Evolutionary conservation across 139 green algal genomes (phyloP), one percentile per base, ranked within the genome.

Genomic region (Edaphochlamys debaryana): DNA sequence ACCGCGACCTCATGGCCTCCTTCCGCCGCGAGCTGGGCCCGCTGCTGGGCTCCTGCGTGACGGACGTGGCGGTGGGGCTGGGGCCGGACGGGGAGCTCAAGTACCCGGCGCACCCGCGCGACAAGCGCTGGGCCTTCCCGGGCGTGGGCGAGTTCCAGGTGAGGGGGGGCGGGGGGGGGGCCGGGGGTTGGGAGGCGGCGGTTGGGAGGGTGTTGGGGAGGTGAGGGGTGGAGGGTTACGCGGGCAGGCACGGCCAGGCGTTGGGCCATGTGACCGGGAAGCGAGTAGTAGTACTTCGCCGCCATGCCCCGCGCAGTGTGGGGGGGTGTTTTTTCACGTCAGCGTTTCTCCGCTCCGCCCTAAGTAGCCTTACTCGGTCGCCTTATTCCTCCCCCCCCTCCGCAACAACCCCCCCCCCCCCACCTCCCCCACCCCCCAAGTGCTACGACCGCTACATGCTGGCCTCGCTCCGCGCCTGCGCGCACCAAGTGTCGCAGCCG

Each of bases 1-100:
- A 98, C 88, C 62, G 50, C 17, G 96, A 97, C 79, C 95, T 99
- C 64, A 95, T 98, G 80, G 38, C 58, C 17, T 92, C 93, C 1
- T 99, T 99, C 85, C 74, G 84, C 9, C 81, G 93, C 50, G 86
- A 92, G 64, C 96, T 98, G 66, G 50, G 77, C 37, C 29, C 86
- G 58, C 60, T 94, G 58, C 80, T 92, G 56, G 94, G 94, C 80
- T 77, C 2, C 42, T 68, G 73, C 32, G 87, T 92, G 32, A 73
- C 68, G 27, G 86, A 92, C 67, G 72, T 86, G 41, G 27, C 83
- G 20, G 79, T 93, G 25, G 90, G 91, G 11, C 67, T 94, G 72
- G 91, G 91, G 1, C 91, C 91, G 0, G 73, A 87, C 25, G 87
- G 85, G 40, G 87, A 94, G 87, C 85, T 93, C 29, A 77, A 82